phyloP scores from a whole-genome alignment of 805 yeast species.

The Lipomyces lipofer region DNA sequence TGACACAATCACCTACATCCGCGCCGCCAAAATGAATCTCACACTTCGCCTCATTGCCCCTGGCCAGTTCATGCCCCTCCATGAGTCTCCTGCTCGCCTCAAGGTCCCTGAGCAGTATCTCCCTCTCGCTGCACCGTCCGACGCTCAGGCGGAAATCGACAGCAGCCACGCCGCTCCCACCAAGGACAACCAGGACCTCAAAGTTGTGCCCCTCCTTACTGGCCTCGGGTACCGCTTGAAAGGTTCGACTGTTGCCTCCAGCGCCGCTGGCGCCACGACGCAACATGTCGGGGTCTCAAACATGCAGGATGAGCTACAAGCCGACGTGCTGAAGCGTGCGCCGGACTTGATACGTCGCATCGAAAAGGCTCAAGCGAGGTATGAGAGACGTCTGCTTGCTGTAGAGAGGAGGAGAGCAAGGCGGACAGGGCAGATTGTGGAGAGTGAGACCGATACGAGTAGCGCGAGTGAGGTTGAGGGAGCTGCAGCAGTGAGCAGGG shows the following conservation, averaged over 20 bases:
- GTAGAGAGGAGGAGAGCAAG: too few species aligned
- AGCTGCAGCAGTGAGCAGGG: too few species aligned
- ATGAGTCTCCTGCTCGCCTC: not conserved
- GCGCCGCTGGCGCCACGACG: constrained; percentile 5
- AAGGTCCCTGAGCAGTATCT: constrained; percentile 3
- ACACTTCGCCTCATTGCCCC: constrained; percentile 37
- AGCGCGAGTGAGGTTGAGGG: too few species aligned
- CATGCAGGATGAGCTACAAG: constrained; percentile 3
- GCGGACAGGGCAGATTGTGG: too few species aligned
- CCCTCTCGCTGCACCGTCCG: constrained; percentile 1
- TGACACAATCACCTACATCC: constrained; percentile 58
- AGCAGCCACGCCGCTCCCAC: not conserved
- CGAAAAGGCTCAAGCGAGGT: not conserved
- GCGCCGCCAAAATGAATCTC: constrained; percentile 47
- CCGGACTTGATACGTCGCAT: not conserved
- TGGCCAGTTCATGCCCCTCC: constrained; percentile 30
- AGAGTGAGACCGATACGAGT: too few species aligned
- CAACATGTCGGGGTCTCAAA: not conserved
- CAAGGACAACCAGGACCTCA: constrained; percentile 1
- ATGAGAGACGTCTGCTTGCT: too few species aligned
- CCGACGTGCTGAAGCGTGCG: constrained; percentile 2
- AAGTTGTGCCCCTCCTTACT: constrained; percentile 7
- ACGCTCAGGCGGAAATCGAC: not conserved
- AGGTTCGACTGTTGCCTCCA: constrained; percentile 12
- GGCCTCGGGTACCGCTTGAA: constrained; percentile 8